Evolutionary conservation across 805 yeast genomes (phyloP).

Genomic region (Suhomyces xylopsoci): DNA sequence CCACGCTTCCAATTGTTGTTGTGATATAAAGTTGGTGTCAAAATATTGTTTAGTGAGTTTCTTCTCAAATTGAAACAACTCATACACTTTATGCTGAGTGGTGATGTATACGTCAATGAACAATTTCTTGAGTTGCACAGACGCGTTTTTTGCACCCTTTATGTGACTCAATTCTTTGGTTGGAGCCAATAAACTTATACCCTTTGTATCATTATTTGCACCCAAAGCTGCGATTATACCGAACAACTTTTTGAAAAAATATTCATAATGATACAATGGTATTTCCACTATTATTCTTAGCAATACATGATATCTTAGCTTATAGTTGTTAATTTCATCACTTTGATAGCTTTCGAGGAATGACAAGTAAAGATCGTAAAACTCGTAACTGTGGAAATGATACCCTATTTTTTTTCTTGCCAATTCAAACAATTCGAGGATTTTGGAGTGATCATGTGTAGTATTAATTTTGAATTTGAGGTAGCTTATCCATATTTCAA

Average conservation of each 20-base stretch:
- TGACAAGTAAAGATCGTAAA: slow-evolving; percentile 49
- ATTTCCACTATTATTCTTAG: slow-evolving; percentile 51
- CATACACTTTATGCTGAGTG: slow-evolving; percentile 51
- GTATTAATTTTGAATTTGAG: slow-evolving; percentile 39
- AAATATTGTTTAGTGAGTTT: slow-evolving; percentile 31
- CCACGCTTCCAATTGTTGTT: slow-evolving; percentile 57
- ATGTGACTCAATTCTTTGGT: slow-evolving; percentile 13
- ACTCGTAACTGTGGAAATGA: slow-evolving; percentile 49
- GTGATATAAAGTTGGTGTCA: slow-evolving; percentile 28
- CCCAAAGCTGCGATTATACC: slow-evolving; percentile 28
- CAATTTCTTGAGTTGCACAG: slow-evolving; percentile 41
- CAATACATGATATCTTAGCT: slow-evolving; percentile 37
- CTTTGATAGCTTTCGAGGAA: slow-evolving; percentile 34
- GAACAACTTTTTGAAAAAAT: slow-evolving; percentile 41
- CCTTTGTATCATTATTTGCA: neutral
- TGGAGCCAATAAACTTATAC: slow-evolving; percentile 1
- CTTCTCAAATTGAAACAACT: slow-evolving; percentile 49
- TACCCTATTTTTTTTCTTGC: slow-evolving; percentile 50
- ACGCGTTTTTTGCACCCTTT: slow-evolving; percentile 25
- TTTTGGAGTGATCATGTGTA: slow-evolving; percentile 22
- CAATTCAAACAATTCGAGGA: slow-evolving; percentile 40
- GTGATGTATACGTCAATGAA: slow-evolving; percentile 54
- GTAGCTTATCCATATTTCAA: slow-evolving; percentile 51
- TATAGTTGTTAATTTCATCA: slow-evolving; percentile 17
- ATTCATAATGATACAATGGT: slow-evolving; percentile 53